Conservation (phyloP, 805 yeast genomes). For the Candida nitratophila region DNA sequence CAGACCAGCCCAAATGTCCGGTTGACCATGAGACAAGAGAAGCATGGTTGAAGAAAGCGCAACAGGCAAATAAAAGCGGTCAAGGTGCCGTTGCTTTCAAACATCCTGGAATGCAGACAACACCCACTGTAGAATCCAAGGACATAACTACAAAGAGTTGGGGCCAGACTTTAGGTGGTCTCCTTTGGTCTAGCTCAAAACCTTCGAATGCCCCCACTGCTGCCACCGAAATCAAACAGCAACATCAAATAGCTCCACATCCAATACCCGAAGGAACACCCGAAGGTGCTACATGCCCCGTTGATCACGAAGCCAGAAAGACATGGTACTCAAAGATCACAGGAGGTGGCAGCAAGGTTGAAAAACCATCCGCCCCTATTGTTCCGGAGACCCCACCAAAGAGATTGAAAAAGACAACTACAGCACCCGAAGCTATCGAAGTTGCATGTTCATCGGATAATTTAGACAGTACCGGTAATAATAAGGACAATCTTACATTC, state of each 20-base stretch:
- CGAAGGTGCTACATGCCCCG: conserved; percentile 30
- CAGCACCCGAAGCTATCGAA: conserved; percentile 34
- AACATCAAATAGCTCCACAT: conserved; percentile 1
- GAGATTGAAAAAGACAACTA: no score
- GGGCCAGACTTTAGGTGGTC: conserved; percentile 3
- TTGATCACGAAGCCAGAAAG: conserved; percentile 29
- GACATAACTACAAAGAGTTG: conserved; percentile 6
- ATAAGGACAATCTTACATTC: conserved; percentile 4
- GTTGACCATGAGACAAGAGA: conserved; percentile 59
- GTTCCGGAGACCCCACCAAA: no score
- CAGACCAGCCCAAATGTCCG: conserved; percentile 45
- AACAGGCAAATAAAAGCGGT: conserved; percentile 10
- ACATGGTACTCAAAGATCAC: conserved; percentile 24
- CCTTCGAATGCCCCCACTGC: neutral
- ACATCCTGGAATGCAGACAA: neutral
- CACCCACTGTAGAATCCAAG: neutral
- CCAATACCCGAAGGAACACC: conserved; percentile 10
- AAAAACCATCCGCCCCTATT: no score
- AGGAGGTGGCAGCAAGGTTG: conserved; percentile 1
- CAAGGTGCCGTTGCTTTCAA: neutral
- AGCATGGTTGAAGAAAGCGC: conserved; percentile 43
- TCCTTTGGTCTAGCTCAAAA: conserved; percentile 22
- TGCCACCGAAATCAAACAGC: conserved; percentile 5
- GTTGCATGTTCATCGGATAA: conserved; percentile 39
- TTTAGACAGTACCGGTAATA: conserved; percentile 22